These are phyloP conservation scores for Penicillium manginii DNA, from an alignment of 495 filamentous ascomycete species.

Conservation along the genomic window DNA sequence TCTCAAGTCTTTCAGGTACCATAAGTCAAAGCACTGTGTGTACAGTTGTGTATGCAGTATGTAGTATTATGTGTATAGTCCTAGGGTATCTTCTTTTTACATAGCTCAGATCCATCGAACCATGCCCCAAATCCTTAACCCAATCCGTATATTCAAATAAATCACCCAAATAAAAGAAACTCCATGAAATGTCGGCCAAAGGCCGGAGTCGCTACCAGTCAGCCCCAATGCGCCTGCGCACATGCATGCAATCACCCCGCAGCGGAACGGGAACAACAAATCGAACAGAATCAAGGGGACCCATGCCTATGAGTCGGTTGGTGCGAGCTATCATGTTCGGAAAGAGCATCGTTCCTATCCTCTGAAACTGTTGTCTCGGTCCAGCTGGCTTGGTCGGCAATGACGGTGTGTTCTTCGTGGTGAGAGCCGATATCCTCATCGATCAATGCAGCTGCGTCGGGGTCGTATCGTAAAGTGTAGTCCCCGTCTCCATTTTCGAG, in stretches of 20 bases:
- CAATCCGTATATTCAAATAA: background rate
- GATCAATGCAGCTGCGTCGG: constrained; percentile 49
- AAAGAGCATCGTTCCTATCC: constrained; percentile 12
- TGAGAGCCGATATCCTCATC: constrained; percentile 27
- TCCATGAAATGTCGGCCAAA: constrained; percentile 13
- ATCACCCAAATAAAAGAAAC: constrained; percentile 2
- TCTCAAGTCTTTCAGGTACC: too few relatives aligned
- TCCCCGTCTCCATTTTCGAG: constrained; percentile 33
- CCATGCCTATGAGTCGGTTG: background rate
- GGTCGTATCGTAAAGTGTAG: constrained; percentile 48
- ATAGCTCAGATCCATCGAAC: background rate
- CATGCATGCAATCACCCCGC: background rate
- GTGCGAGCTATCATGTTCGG: constrained; percentile 5
- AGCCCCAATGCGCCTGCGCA: background rate
- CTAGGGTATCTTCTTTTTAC: constrained; percentile 20
- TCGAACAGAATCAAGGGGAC: constrained; percentile 3
- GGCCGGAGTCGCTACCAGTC: background rate
- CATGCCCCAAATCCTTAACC: background rate
- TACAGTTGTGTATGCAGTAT: too few relatives aligned
- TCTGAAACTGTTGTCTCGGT: constrained; percentile 25
- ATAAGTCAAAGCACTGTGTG: too few relatives aligned
- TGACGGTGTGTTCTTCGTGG: background rate
- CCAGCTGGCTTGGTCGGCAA: constrained; percentile 26
- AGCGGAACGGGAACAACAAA: background rate
- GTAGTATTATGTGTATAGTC: constrained; percentile 5